Evolutionary conservation across 2,329 filamentous ascomycete species (phyloP).

Genomic region (Pseudomassariella vexata): DNA sequence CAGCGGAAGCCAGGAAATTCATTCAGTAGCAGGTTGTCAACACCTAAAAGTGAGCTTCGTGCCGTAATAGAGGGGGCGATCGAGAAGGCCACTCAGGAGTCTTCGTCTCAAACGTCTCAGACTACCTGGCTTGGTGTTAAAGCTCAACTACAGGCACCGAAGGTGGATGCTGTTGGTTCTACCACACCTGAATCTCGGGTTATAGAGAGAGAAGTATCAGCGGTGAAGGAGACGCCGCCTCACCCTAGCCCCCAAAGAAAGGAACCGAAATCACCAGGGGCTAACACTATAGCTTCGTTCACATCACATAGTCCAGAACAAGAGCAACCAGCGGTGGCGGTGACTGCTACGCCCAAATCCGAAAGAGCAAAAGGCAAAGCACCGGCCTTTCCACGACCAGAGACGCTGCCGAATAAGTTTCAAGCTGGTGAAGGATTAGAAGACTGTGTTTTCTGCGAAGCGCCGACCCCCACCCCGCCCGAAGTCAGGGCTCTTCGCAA

Average conservation of each 20-base stretch:
- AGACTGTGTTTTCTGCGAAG: slow-evolving; percentile 1
- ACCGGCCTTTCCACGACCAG: too few species aligned
- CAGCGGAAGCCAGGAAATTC: background rate
- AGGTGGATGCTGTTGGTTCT: too few species aligned
- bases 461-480: background rate
- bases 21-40: background rate
- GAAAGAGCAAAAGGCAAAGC: background rate
- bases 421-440: background rate
- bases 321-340: background rate
- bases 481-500: background rate
- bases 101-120: background rate
- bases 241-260: too few species aligned
- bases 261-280: too few species aligned
- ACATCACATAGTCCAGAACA: too few species aligned
- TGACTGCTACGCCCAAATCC: background rate
- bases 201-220: too few species aligned
- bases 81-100: background rate
- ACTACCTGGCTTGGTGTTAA: slow-evolving; percentile 3
- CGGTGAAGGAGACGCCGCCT: too few species aligned
- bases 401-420: too few species aligned
- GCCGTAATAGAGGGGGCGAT: too few species aligned
- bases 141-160: background rate
- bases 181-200: too few species aligned
- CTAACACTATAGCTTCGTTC: too few species aligned
- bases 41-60: background rate